Evolutionary conservation across 164 flowering plant species (phyloP).

Genomic region (Brasenia schreberi): DNA sequence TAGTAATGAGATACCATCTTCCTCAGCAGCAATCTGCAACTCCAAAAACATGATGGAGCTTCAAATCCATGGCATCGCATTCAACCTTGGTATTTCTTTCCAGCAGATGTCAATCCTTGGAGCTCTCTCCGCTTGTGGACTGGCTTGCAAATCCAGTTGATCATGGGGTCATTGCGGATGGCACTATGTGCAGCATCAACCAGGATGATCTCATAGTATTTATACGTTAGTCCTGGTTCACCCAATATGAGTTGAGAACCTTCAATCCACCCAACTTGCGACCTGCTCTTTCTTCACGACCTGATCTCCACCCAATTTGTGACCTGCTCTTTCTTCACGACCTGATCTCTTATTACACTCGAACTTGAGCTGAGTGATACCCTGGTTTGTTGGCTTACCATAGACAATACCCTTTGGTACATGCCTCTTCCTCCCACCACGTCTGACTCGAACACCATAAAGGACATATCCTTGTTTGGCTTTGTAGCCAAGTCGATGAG

Average conservation of each 20-base stretch:
- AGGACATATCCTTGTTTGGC: slow-evolving; percentile 68
- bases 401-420: slow-evolving; percentile 68
- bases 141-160: no score
- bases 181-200: no score
- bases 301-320: slow-evolving; percentile 65
- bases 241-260: slow-evolving; percentile 63
- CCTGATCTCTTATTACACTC: slow-evolving; percentile 67
- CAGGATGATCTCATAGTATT: no score
- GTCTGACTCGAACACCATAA: slow-evolving; percentile 67
- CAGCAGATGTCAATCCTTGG: slow-evolving; percentile 40
- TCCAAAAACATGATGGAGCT: no score
- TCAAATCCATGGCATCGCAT: no score
- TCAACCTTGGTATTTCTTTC: slow-evolving; percentile 42
- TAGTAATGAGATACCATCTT: no score
- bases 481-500: no score
- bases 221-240: no score
- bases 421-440: slow-evolving; percentile 70
- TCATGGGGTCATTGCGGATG: no score
- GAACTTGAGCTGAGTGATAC: slow-evolving; percentile 58
- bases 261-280: slow-evolving; percentile 67
- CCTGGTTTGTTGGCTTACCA: slow-evolving; percentile 65
- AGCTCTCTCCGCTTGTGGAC: slow-evolving; percentile 52
- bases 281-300: slow-evolving; percentile 73
- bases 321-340: slow-evolving; percentile 71
- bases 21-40: no score